Conservation (phyloP, 805 yeast genomes). For the Sugiyamaella valdiviana region DNA sequence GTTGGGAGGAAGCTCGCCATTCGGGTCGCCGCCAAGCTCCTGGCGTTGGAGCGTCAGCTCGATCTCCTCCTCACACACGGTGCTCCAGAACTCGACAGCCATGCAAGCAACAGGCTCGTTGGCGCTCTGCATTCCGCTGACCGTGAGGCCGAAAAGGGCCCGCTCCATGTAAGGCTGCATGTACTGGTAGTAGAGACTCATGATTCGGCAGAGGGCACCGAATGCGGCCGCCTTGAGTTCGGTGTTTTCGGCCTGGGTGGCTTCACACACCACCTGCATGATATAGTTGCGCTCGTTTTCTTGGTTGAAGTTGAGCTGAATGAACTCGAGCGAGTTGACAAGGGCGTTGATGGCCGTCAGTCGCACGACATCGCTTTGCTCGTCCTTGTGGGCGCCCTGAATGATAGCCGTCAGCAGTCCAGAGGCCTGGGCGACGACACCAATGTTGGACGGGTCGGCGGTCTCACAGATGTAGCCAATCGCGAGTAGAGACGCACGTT, state of each 20-base stretch:
- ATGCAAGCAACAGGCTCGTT: constrained; percentile 89
- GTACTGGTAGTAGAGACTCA: constrained; percentile 79
- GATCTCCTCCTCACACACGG: constrained; percentile 97
- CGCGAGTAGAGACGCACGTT: constrained; percentile 79
- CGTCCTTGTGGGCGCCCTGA: constrained; percentile 87
- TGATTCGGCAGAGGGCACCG: constrained; percentile 89
- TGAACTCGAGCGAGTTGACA: constrained; percentile 84
- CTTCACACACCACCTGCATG: constrained; percentile 99
- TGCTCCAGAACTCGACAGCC: constrained; percentile 99
- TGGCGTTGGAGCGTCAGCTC: constrained; percentile 60
- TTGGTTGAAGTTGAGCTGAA: constrained; percentile 77
- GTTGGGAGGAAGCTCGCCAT: constrained; percentile 42
- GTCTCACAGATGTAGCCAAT: constrained; percentile 95
- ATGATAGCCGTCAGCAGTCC: constrained; percentile 93
- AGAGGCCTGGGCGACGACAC: constrained; percentile 75
- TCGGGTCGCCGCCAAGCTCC: constrained; percentile 38
- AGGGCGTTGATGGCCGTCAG: constrained; percentile 88
- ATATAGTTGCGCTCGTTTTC: constrained; percentile 95
- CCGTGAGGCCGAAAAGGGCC: constrained; percentile 85
- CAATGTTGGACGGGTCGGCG: constrained; percentile 76
- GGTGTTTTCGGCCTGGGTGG: constrained; percentile 80
- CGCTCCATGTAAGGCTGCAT: constrained; percentile 97
- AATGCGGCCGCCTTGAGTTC: constrained; percentile 91
- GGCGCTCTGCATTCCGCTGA: constrained; percentile 75
- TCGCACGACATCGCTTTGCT: constrained; percentile 68